Base-by-base conservation (phyloP, 192 early-diverging fungal species). In the Coemansia sp. region DNA sequence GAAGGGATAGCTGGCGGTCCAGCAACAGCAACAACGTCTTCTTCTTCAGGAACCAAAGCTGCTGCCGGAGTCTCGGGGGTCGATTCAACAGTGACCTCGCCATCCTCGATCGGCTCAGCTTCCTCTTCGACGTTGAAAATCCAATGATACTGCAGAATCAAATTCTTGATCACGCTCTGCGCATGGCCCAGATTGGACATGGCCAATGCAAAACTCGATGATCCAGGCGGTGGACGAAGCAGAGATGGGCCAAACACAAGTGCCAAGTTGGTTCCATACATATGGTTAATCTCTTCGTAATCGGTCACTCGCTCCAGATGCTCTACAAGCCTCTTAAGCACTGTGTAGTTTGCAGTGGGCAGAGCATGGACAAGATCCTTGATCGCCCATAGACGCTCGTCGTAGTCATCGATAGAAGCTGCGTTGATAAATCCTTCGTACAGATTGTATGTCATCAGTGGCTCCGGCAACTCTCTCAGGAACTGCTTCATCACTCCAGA, bases 231-330 rank as follows among this genome's bases (percentile, higher is more conserved):
- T 22, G 88, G 88, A 17, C 87, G 86, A 30, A 98, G 71, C 56
- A 98, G 74, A 16, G 93, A 95, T 1, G 96, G 96, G 1, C 94
- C 94, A 90, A 95, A 98, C n/a, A 98, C 91, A 69, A 98, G 94
- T 0, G 93, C 89, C 55, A 98, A 85, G 64, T 98, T 98, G 28
- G 85, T 86, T 7, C 89, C 87, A 63, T 90, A 90, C 96, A 98
- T 98, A 63, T 93, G 90, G 70, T 94, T 98, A 49, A 87, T 81
- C 33, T 85, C 85, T 64, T 90, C 88, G 36, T 83, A 90, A 63
- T 92, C 90, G 3, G 90, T 92, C 5, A 92, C 87, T 48, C 84
- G 81, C 63, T 89, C 89, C 55, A 92, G 69, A 59, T 92, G 90
- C 65, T 92, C 90, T 8, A 89, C 82, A 45, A 90, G 66, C 28